These are phyloP conservation scores for Senna siamea DNA, from an alignment of 306 rosid genomes.

Conservation along the genomic window DNA sequence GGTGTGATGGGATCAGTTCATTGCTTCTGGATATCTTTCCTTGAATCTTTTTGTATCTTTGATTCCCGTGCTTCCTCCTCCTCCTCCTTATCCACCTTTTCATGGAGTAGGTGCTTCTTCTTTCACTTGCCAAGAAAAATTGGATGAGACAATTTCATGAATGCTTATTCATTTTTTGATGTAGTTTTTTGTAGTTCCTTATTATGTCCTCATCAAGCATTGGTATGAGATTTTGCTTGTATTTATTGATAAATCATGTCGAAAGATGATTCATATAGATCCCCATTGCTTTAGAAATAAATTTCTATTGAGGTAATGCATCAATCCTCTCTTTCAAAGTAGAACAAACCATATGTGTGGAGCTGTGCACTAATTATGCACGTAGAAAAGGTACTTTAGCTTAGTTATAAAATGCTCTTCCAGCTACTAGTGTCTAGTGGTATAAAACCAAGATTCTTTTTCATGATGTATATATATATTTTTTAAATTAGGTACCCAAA, in stretches of 20 bases:
- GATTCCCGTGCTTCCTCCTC: not conserved
- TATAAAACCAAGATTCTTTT: not conserved
- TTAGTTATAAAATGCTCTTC: not conserved
- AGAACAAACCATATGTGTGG: not conserved
- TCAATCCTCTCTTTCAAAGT: not conserved
- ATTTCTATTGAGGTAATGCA: not conserved
- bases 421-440: not conserved
- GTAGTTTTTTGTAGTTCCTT: not conserved
- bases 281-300: constrained; percentile 3
- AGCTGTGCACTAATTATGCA: too few species aligned
- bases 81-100: not conserved
- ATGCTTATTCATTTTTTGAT: not conserved
- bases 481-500: not conserved
- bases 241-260: constrained; percentile 23
- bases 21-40: constrained; percentile 34
- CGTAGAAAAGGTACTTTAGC: not conserved
- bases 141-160: constrained; percentile 31
- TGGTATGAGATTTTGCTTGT: constrained; percentile 34
- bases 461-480: not conserved
- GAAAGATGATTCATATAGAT: constrained; percentile 26
- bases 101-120: not conserved
- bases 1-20: constrained; percentile 43
- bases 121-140: constrained; percentile 27
- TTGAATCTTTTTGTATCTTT: constrained; percentile 20
- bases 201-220: constrained; percentile 2